A percentile compares a stretch with the other conserved stretches of the same genome.
Conservation (phyloP, 495 filamentous ascomycete genomes). For the Aspergillus conjunctus region DNA sequence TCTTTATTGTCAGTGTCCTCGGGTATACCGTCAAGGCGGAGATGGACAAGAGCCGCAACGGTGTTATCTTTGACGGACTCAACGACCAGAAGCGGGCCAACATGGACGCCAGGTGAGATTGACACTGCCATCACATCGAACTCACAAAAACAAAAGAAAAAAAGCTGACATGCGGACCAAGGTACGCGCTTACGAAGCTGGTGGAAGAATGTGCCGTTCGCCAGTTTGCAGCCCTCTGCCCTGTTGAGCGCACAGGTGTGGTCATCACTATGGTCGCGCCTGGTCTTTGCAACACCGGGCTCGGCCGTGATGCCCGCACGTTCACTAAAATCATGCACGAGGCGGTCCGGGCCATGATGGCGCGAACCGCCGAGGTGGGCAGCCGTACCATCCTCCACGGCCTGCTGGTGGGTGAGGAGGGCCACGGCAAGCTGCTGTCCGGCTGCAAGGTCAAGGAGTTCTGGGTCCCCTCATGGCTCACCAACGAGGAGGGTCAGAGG, state of each 20-base stretch:
- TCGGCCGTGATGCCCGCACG: slow-evolving; percentile 31
- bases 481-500: slow-evolving; percentile 36
- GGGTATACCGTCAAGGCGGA: slow-evolving; percentile 25
- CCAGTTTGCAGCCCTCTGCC: slow-evolving; percentile 30
- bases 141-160: background rate
- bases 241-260: slow-evolving; percentile 38
- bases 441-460: slow-evolving; percentile 33
- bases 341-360: slow-evolving; percentile 14
- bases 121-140: background rate
- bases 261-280: slow-evolving; percentile 46
- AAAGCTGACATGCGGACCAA: slow-evolving; percentile 26
- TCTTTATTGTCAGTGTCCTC: slow-evolving; percentile 22
- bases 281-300: slow-evolving; percentile 45
- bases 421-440: slow-evolving; percentile 28
- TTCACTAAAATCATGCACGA: slow-evolving; percentile 23
- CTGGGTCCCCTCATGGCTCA: slow-evolving; percentile 29
- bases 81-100: slow-evolving; percentile 27
- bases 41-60: slow-evolving; percentile 21
- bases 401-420: slow-evolving; percentile 26
- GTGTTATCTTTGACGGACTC: slow-evolving; percentile 15
- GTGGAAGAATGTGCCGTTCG: slow-evolving; percentile 38
- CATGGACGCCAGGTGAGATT: slow-evolving; percentile 21
- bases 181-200: slow-evolving; percentile 40
- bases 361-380: slow-evolving; percentile 32
- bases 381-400: slow-evolving; percentile 33